phyloP scores from a whole-genome alignment of 106 monocot species.

The Dendrobium nobile region DNA sequence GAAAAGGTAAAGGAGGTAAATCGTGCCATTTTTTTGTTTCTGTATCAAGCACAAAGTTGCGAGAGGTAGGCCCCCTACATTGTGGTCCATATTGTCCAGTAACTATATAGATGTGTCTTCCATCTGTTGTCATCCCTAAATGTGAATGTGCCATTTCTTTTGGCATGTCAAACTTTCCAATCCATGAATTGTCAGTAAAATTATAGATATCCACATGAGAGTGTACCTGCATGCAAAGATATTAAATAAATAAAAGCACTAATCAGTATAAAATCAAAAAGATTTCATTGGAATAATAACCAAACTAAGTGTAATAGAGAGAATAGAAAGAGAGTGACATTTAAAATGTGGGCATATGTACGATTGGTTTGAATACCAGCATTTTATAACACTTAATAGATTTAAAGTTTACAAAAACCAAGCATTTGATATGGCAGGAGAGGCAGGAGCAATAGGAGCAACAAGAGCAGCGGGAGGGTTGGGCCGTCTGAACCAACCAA shows the following conservation, averaged over 20 bases:
- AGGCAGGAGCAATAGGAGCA: no score
- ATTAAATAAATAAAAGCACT: neutral
- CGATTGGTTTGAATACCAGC: neutral
- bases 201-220: constrained; percentile 96
- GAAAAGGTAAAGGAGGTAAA: constrained; percentile 74
- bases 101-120: constrained; percentile 81
- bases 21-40: constrained; percentile 64
- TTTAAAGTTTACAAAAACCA: neutral
- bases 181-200: constrained; percentile 81
- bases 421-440: neutral
- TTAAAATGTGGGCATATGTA: neutral
- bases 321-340: neutral
- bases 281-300: neutral
- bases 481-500: no score
- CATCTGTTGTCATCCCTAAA: constrained; percentile 89
- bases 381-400: neutral
- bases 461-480: no score
- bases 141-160: constrained; percentile 99
- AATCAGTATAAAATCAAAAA: neutral
- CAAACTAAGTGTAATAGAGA: neutral
- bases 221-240: constrained; percentile 58
- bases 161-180: constrained; percentile 77
- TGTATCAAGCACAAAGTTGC: constrained; percentile 78
- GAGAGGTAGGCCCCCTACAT: constrained; percentile 77
- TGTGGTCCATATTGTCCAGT: constrained; percentile 95